Evolutionary conservation across 495 filamentous ascomycete species (phyloP), one percentile per base, ranked within the genome.

Genomic region (Parachaetomium inaequale): DNA sequence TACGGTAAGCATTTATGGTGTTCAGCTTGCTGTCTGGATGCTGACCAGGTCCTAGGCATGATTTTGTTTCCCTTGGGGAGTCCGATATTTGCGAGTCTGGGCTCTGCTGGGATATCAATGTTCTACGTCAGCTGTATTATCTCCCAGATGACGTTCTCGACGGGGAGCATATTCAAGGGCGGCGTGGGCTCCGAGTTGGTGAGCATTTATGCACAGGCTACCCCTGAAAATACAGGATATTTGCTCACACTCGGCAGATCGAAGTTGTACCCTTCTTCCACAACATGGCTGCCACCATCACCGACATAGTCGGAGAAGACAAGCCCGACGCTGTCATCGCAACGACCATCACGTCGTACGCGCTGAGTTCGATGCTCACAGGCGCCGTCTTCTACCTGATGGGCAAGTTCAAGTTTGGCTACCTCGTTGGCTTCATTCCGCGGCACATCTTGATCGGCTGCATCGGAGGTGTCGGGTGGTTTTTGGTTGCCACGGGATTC

Each of bases 91-190:
- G 80, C 86, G 29, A 79, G 86, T 52, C 83, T 97, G 26, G 94
- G 92, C 4, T 84, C 92, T 4, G 93, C 96, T 55, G 94, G 94
- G 15, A 96, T 98, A 60, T 96, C 95, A 0, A 98, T 98, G 79
- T 98, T 97, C 76, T 98, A 97, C 70, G 89, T 98, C 63, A 97
- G 93, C 78, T 95, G 91, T 60, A 96, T 98, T 63, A 83, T 98
- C 26, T 88, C 95, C 1, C 94, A 98, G 69, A 73, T 98, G 49
- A 88, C 91, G n/a, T 98, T 93, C 73, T 97, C 93, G 2, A 83
- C 85, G 6, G 90, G 91, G 7, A 96, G 92, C 69, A 85, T 90
- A 26, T 98, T 98, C 77, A 88, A 86, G 66, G 93, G 94, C 14
- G 94, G 89, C 7, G 86, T 98, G 66, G 94, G 94, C 25, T 97